phyloP scores from a whole-genome alignment of 495 filamentous ascomycete genomes.

The Collariella sp. region DNA sequence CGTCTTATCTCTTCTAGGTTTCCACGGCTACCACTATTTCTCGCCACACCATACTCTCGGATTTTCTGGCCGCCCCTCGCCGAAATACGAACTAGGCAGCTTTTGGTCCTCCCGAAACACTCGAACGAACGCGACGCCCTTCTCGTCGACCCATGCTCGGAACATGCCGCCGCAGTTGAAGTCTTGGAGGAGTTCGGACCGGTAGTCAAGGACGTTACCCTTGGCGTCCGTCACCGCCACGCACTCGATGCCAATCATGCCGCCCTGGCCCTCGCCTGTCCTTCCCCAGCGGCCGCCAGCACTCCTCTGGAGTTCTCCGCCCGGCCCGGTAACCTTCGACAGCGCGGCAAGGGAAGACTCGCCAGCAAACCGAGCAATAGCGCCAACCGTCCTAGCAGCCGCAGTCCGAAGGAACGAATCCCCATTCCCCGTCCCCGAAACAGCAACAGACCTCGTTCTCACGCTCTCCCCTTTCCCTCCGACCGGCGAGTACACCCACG shows the following conservation, averaged over 20 bases:
- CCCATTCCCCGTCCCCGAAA: constrained; percentile 84
- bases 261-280: constrained; percentile 75
- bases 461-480: not conserved
- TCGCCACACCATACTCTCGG: constrained; percentile 2
- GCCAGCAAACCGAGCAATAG: constrained; percentile 56
- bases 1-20: not conserved
- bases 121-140: constrained; percentile 53
- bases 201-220: constrained; percentile 34
- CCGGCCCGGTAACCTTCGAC: constrained; percentile 54
- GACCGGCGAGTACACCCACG: constrained; percentile 29
- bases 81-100: constrained; percentile 8
- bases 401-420: constrained; percentile 73
- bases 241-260: constrained; percentile 79
- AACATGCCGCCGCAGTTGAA: constrained; percentile 92
- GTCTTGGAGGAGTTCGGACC: constrained; percentile 52
- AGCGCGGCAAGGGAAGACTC: constrained; percentile 44
- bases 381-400: constrained; percentile 63
- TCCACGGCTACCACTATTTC: constrained; percentile 15
- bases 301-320: constrained; percentile 66
- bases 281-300: constrained; percentile 68
- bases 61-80: constrained; percentile 10
- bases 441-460: constrained; percentile 52
- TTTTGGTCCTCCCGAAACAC: constrained; percentile 45
- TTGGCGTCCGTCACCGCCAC: constrained; percentile 36
- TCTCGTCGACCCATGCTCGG: constrained; percentile 62